These are phyloP conservation scores for Ceratobasidium sp. DNA, from an alignment of 1,284 basidiomycete genomes.

Conservation along the genomic window DNA sequence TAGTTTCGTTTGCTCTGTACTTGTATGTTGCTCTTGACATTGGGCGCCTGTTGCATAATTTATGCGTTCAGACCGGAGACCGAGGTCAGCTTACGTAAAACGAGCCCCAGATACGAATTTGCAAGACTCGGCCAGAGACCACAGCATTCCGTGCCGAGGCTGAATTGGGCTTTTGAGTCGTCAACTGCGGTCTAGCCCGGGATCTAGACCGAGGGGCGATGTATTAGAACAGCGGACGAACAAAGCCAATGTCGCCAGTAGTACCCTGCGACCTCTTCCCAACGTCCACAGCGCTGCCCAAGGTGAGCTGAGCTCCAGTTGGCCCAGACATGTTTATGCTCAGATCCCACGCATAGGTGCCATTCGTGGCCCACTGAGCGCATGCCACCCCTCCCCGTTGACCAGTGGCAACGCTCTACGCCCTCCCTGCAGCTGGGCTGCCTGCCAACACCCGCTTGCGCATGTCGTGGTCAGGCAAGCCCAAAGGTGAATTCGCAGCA, in stretches of 20 bases:
- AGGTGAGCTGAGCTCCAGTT: background rate
- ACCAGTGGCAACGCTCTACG: conserved; percentile 13
- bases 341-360: conserved; percentile 5
- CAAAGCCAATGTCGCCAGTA: background rate
- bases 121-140: background rate
- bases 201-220: conserved; percentile 15
- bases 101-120: conserved; percentile 17
- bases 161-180: conserved; percentile 40
- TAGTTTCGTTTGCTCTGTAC: background rate
- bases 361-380: conserved; percentile 4
- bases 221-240: conserved; percentile 14
- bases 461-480: conserved; percentile 34
- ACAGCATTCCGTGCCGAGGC: conserved; percentile 10
- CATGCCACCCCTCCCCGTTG: background rate
- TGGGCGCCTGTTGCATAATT: conserved; percentile 16
- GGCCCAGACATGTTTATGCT: background rate
- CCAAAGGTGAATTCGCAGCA: conserved; percentile 37
- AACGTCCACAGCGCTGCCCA: background rate
- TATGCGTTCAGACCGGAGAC: background rate
- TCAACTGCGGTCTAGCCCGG: conserved; percentile 23
- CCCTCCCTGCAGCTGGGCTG: conserved; percentile 34
- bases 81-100: background rate
- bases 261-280: conserved; percentile 24
- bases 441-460: conserved; percentile 2
- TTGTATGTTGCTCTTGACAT: background rate